phyloP scores from a whole-genome alignment of 2,329 filamentous ascomycete species.

The Harringtonia lauricola region DNA sequence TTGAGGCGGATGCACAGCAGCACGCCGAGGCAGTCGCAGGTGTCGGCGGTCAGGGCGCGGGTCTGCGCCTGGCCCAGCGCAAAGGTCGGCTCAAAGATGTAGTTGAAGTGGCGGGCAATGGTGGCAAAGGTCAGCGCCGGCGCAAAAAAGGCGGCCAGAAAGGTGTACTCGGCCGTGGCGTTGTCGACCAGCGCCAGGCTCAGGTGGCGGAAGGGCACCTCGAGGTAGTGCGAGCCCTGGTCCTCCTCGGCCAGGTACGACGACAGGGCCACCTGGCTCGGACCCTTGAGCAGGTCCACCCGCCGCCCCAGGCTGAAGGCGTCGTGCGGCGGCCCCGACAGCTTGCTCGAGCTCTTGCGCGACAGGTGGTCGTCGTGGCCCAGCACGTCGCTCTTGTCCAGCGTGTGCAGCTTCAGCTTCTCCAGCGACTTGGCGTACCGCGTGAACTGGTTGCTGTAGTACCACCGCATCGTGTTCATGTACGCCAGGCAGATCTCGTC shows the following conservation, averaged over 20 bases:
- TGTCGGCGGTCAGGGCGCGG: slow-evolving; percentile 62
- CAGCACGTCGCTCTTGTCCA: slow-evolving; percentile 76
- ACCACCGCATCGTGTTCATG: slow-evolving; percentile 98
- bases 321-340: slow-evolving; percentile 57
- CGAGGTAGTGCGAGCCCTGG: slow-evolving; percentile 68
- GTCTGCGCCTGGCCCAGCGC: slow-evolving; percentile 69
- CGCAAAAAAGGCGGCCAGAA: slow-evolving; percentile 82
- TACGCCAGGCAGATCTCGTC: slow-evolving; percentile 90
- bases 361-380: slow-evolving; percentile 59
- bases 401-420: slow-evolving; percentile 69
- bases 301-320: slow-evolving; percentile 82
- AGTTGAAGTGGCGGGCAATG: slow-evolving; percentile 72
- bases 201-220: slow-evolving; percentile 86
- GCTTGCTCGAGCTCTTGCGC: neutral
- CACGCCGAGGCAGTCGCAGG: slow-evolving; percentile 75
- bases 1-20: slow-evolving; percentile 88
- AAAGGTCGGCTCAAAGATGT: slow-evolving; percentile 86
- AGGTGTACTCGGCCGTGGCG: slow-evolving; percentile 87
- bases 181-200: slow-evolving; percentile 93
- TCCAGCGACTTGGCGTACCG: slow-evolving; percentile 77
- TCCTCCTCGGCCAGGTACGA: slow-evolving; percentile 90
- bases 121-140: slow-evolving; percentile 63
- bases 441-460: slow-evolving; percentile 83
- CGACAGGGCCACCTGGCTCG: slow-evolving; percentile 64
- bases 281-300: slow-evolving; percentile 67